Base-by-base conservation (phyloP, 2,329 filamentous ascomycete species). In the Xylariaceae sp. region DNA sequence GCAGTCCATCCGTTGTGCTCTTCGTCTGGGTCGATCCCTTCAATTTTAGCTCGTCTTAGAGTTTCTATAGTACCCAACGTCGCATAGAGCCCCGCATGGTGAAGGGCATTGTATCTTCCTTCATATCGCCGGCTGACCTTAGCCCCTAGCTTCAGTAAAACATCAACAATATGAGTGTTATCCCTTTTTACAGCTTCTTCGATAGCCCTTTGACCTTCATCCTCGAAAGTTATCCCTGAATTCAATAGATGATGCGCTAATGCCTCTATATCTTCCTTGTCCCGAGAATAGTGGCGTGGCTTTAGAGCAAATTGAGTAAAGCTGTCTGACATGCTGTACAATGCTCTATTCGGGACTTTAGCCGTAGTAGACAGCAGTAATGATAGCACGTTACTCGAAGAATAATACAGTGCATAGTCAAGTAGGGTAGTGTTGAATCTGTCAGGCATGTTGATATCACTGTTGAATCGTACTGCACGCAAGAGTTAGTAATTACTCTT, bases 341-440 rank as follows among this genome's bases (percentile, higher is more conserved):
- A n/a, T 15, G 15, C 10, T 10, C 20, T 4, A 32, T 27, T 15
- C 29, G 10, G 11, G 13, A 33, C 2, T n/a, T n/a, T n/a, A n/a
- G n/a, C n/a, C n/a, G n/a, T n/a, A n/a, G n/a, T n/a, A n/a, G 46
- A 42, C 11, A 42, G 23, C 4, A 49, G 44, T 9, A 47, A 3
- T 9, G 27, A 33, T 29, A 40, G 5, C 1, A 40, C 24, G 10
- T 7, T 33, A 16, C n/a, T 35, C 15, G 46, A 49, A 49, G 46
- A 49, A 18, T 4, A 35, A 2, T 4, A 3, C 21, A 42, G 9
- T 35, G 46, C 29, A 4, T 4, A 1, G 9, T 20, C 36, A 20
- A 33, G 8, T 21, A 5, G 18, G 33, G 4, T 40, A 5, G 5
- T 1, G 15, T 24, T 15, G 18, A 18, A 6, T n/a, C 4, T 6